These are phyloP conservation scores for Naganishia friedmannii DNA, from an alignment of 768 basidiomycete genomes.

Conservation along the genomic window DNA sequence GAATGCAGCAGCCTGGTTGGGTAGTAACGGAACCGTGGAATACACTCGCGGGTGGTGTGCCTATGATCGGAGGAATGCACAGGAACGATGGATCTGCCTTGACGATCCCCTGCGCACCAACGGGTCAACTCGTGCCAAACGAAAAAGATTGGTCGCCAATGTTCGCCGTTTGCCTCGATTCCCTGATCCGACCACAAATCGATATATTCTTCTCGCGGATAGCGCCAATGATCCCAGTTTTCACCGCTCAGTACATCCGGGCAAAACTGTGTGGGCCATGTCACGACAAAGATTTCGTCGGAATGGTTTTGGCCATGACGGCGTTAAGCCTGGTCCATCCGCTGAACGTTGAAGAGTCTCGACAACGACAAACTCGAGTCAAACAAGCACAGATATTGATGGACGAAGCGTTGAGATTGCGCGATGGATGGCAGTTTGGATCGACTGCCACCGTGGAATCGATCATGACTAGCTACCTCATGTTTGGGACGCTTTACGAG, in stretches of 20 bases:
- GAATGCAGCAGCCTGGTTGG: background rate
- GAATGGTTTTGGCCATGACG: conserved; percentile 35
- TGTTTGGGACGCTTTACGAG: conserved; percentile 43
- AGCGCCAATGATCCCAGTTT: conserved; percentile 43
- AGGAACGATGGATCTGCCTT: background rate
- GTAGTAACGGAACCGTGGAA: background rate
- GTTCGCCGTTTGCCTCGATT: conserved; percentile 33
- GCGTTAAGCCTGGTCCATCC: conserved; percentile 39
- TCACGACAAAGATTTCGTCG: conserved; percentile 32
- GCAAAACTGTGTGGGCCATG: conserved; percentile 26
- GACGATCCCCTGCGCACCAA: background rate
- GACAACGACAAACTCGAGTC: conserved; percentile 19
- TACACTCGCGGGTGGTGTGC: background rate
- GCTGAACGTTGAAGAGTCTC: conserved; percentile 33
- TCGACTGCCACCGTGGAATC: conserved; percentile 30
- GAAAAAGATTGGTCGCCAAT: conserved; percentile 30
- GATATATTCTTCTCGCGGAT: conserved; percentile 40
- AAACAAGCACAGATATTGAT: conserved; percentile 37
- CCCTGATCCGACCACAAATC: conserved; percentile 39
- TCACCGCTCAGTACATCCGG: conserved; percentile 32
- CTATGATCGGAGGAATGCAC: conserved; percentile 29
- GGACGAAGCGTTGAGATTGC: conserved; percentile 37
- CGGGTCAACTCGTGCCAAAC: background rate
- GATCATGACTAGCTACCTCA: conserved; percentile 37
- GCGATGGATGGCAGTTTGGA: conserved; percentile 35